phyloP scores from a whole-genome alignment of 1,284 basidiomycete species.

The Apiotrichum laibachii region DNA sequence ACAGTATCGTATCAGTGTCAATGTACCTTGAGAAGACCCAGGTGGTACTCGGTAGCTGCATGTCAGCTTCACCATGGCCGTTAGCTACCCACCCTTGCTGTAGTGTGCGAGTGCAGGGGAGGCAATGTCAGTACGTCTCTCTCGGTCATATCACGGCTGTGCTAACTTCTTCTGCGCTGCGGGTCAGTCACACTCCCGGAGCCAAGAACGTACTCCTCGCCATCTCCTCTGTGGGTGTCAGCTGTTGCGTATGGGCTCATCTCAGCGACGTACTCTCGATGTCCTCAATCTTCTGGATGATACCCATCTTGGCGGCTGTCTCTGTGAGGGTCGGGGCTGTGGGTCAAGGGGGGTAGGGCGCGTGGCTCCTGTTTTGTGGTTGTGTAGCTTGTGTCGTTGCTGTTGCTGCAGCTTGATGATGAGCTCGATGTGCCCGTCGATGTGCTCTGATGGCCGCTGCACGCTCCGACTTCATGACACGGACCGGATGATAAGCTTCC shows the following conservation, averaged over 20 bases:
- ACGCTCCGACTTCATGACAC: no score
- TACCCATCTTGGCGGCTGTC: slow-evolving; percentile 67
- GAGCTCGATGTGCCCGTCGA: no score
- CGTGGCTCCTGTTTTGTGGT: no score
- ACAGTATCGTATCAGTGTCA: not conserved
- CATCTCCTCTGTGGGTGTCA: slow-evolving; percentile 76
- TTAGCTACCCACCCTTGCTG: slow-evolving; percentile 24
- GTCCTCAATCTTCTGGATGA: slow-evolving; percentile 92
- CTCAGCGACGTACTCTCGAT: slow-evolving; percentile 69
- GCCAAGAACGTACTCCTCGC: slow-evolving; percentile 67
- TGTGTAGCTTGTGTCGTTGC: no score
- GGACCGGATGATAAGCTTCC: no score
- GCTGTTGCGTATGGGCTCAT: not conserved
- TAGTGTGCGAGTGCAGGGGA: not conserved
- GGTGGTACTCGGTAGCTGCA: slow-evolving; percentile 81
- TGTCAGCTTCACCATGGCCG: slow-evolving; percentile 10
- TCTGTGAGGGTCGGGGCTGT: not conserved
- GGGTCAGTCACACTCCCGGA: slow-evolving; percentile 2
- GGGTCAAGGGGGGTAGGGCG: no score
- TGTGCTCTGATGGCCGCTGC: no score
- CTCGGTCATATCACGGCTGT: no score
- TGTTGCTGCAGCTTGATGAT: no score
- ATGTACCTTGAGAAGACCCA: slow-evolving; percentile 52
- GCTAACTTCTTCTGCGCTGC: slow-evolving; percentile 89
- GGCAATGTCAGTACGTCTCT: not conserved